Percentiles rank a stretch among this genome's conserved stretches.
Conservation (phyloP, 345 rosid genomes). For the Populus nigra region DNA sequence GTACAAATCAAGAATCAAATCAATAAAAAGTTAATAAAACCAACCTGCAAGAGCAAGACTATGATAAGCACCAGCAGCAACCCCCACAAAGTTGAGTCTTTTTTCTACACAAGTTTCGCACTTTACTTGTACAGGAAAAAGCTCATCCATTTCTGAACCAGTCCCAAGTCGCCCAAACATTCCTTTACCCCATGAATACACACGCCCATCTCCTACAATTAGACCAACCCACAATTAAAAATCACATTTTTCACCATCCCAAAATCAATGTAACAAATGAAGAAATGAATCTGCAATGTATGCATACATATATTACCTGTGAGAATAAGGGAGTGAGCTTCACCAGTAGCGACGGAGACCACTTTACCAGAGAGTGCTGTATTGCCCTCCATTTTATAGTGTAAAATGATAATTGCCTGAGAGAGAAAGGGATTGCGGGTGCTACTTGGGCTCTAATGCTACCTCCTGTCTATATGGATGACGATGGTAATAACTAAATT, state of each 20-base stretch:
- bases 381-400: slow-evolving; percentile 39
- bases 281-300: background rate
- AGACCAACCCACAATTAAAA: background rate
- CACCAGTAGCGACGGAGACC: slow-evolving; percentile 61
- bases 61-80: slow-evolving; percentile 92
- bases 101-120: slow-evolving; percentile 26
- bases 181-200: slow-evolving; percentile 93
- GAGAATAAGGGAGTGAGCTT: slow-evolving; percentile 79
- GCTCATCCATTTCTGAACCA: slow-evolving; percentile 69
- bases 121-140: slow-evolving; percentile 55
- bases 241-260: background rate
- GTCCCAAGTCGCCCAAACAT: slow-evolving; percentile 87
- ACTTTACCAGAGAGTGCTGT: slow-evolving; percentile 34
- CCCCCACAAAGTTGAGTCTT: slow-evolving; percentile 50
- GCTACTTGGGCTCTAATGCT: no score
- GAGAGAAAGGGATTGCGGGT: no score
- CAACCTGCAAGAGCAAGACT: slow-evolving; percentile 81
- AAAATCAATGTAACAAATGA: background rate
- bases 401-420: no score
- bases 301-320: slow-evolving; percentile 41
- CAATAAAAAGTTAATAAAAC: background rate
- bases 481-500: no score
- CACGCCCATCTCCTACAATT: slow-evolving; percentile 66
- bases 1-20: background rate
- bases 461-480: no score